These are phyloP conservation scores for Clarkia xantiana DNA, from an alignment of 345 rosid genomes.

Conservation along the genomic window DNA sequence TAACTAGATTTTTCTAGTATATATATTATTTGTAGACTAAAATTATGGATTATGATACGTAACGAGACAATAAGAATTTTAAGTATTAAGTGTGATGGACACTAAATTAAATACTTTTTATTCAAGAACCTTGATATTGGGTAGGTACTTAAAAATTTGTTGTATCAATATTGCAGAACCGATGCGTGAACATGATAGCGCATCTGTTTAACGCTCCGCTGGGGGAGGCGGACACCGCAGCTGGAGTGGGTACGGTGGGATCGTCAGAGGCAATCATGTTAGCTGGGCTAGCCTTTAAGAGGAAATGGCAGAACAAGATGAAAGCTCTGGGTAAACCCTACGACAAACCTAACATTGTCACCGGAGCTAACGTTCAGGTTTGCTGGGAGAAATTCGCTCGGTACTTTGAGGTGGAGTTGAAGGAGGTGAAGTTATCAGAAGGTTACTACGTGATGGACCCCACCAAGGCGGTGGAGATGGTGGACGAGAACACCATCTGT, in stretches of 20 bases:
- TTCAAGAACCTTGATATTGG: no score
- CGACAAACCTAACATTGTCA: conserved; percentile 43
- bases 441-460: conserved; percentile 52
- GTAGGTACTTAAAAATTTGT: no score
- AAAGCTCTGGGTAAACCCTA: conserved; percentile 25
- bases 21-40: no score
- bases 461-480: conserved; percentile 31
- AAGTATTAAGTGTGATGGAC: no score
- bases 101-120: no score
- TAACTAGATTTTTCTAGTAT: no score
- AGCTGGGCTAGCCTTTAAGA: conserved; percentile 40
- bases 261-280: conserved; percentile 50
- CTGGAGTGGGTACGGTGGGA: conserved; percentile 40
- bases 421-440: conserved; percentile 35
- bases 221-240: conserved; percentile 30
- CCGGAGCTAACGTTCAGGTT: conserved; percentile 48
- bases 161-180: conserved; percentile 16
- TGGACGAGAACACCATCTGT: conserved; percentile 43
- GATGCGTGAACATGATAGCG: conserved; percentile 46
- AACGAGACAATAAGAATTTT: no score
- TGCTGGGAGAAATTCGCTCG: conserved; percentile 53
- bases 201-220: conserved; percentile 39
- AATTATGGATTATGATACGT: no score
- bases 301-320: conserved; percentile 40
- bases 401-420: conserved; percentile 42